These are phyloP conservation scores for Alternaria alternata DNA, from an alignment of 2,329 filamentous ascomycete species.

Conservation along the genomic window DNA sequence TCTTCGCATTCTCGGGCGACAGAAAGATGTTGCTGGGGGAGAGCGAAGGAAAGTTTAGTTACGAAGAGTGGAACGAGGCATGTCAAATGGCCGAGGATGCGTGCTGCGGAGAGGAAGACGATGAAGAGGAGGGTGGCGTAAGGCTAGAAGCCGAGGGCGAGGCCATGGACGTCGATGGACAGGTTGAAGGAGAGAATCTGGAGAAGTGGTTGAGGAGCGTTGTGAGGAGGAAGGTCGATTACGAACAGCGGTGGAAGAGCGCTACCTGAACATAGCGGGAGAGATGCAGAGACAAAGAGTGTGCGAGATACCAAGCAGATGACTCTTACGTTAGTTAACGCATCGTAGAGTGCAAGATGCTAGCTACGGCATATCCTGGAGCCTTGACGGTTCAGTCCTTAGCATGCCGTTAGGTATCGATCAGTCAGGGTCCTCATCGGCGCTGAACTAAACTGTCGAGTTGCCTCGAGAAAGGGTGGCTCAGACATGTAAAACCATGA, in stretches of 20 bases:
- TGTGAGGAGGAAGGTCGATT: conserved; percentile 50
- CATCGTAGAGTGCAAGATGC: not conserved
- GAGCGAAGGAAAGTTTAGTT: conserved; percentile 80
- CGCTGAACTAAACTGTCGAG: not conserved
- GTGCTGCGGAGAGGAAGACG: conserved; percentile 64
- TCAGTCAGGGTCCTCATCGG: not conserved
- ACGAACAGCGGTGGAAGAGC: conserved; percentile 53
- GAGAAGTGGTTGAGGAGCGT: conserved; percentile 53
- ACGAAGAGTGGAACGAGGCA: conserved; percentile 77
- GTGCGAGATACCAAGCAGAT: not conserved
- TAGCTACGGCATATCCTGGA: not conserved
- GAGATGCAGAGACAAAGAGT: not conserved
- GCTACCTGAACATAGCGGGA: conserved; percentile 38
- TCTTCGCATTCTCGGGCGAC: conserved; percentile 75
- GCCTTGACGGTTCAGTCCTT: not conserved
- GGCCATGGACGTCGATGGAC: conserved; percentile 51
- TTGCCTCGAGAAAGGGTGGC: not conserved
- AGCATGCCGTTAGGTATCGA: not conserved
- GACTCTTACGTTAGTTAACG: not conserved
- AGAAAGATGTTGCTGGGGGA: conserved; percentile 79
- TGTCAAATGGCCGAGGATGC: conserved; percentile 70
- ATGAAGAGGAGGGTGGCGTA: conserved; percentile 48
- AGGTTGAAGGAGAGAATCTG: conserved; percentile 37
- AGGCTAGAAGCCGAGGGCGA: conserved; percentile 42
- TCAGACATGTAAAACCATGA: not conserved